Evolutionary conservation across 306 rosid genomes (phyloP).

Genomic region (Senna tora): DNA sequence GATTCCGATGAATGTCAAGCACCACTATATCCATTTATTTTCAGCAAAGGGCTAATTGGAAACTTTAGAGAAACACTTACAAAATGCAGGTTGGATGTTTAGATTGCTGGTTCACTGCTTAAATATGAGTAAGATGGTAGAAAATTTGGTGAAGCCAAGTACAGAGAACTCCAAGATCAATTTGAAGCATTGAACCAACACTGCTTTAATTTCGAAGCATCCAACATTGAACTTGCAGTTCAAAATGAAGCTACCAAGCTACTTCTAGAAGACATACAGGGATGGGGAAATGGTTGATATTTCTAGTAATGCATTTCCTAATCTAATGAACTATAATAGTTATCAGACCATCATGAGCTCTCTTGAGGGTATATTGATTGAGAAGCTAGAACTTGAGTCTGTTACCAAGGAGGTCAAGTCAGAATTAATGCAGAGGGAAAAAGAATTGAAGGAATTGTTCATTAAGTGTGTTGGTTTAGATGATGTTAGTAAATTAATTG

Average conservation of each 20-base stretch:
- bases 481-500: constrained; percentile 60
- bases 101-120: constrained; percentile 55
- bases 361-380: constrained; percentile 53
- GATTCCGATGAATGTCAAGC: constrained; percentile 44
- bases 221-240: constrained; percentile 73
- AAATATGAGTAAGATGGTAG: constrained; percentile 65
- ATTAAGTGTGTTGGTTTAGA: constrained; percentile 59
- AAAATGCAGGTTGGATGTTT: constrained; percentile 61
- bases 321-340: constrained; percentile 61
- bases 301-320: constrained; percentile 51
- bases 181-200: constrained; percentile 66
- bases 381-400: constrained; percentile 66
- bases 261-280: constrained; percentile 56
- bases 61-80: constrained; percentile 62
- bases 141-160: constrained; percentile 51
- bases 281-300: constrained; percentile 50
- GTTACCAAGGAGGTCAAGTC: constrained; percentile 52
- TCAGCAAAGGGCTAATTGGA: constrained; percentile 54
- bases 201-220: constrained; percentile 61
- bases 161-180: constrained; percentile 52
- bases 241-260: constrained; percentile 67
- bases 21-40: constrained; percentile 49
- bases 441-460: constrained; percentile 66
- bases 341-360: constrained; percentile 58
- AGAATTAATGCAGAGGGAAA: constrained; percentile 61